phyloP scores from a whole-genome alignment of 2,329 filamentous ascomycete species.

The Simplicillium sp. region DNA sequence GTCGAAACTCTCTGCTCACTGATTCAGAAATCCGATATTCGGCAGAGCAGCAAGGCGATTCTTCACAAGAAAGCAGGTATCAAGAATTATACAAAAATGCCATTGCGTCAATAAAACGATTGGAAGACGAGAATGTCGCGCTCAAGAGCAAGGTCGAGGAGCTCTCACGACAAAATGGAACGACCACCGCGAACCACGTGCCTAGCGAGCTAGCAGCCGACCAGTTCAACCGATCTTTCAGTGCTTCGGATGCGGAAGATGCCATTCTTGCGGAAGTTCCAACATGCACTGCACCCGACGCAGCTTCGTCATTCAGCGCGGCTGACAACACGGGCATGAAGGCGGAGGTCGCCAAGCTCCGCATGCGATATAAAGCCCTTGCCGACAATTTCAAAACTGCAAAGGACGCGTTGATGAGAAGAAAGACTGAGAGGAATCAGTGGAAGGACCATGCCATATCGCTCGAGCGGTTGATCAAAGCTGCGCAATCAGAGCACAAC shows the following conservation, averaged over 20 bases:
- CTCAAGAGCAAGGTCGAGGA: neutral
- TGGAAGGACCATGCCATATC: constrained; percentile 36
- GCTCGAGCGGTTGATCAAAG: constrained; percentile 32
- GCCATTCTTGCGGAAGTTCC: too few species aligned
- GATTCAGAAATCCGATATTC: neutral
- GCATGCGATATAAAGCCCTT: constrained; percentile 30
- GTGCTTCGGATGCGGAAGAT: too few species aligned
- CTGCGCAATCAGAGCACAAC: constrained; percentile 27
- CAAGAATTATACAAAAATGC: too few species aligned
- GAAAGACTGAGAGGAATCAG: constrained; percentile 28
- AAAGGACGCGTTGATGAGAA: constrained; percentile 26
- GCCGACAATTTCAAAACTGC: constrained; percentile 29
- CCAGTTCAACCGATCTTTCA: too few species aligned
- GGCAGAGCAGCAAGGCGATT: neutral
- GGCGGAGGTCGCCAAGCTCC: constrained; percentile 16
- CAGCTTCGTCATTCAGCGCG: too few species aligned
- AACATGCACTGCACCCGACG: too few species aligned
- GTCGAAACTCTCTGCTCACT: neutral
- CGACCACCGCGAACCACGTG: neutral
- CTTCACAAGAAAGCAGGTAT: too few species aligned
- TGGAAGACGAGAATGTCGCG: too few species aligned
- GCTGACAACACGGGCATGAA: too few species aligned
- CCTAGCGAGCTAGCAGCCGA: too few species aligned
- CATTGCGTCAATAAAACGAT: too few species aligned
- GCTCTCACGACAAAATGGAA: neutral